Conservation (phyloP, 495 filamentous ascomycete species). For the Talaromyces ruber region DNA sequence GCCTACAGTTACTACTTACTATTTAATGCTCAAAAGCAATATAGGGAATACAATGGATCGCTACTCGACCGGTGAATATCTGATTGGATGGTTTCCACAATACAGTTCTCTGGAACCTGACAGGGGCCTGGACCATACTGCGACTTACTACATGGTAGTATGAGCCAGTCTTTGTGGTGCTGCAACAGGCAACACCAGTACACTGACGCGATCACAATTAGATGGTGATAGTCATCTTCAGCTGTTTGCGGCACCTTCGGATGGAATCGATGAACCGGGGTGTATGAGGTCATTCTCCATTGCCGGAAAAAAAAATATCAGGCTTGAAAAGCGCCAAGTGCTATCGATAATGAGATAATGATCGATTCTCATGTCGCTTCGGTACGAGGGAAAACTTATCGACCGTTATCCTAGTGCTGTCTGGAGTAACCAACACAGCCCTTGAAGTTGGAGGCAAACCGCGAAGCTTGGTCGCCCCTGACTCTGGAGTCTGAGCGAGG, state of each 20-base stretch:
- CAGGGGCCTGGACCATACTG: neutral
- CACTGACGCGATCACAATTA: too few species aligned
- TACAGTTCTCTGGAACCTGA: neutral
- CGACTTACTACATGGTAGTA: neutral
- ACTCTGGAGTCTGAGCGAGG: neutral
- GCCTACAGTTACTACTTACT: neutral
- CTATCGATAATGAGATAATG: too few species aligned
- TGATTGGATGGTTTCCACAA: neutral
- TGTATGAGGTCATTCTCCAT: neutral
- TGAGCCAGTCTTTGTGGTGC: neutral
- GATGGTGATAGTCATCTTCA: neutral
- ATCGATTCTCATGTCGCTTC: neutral
- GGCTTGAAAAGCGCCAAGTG: neutral
- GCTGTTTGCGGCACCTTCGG: neutral
- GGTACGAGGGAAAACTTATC: neutral
- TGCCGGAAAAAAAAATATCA: neutral
- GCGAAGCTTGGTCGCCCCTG: neutral
- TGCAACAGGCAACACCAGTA: neutral
- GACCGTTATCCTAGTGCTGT: neutral
- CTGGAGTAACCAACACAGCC: neutral
- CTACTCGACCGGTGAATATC: neutral
- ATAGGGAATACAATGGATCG: neutral
- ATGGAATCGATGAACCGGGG: neutral
- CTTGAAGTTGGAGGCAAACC: too few species aligned
- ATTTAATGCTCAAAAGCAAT: neutral